A percentile compares a stretch with the other conserved stretches of the same genome.
These are phyloP conservation scores for Shiraia sp. DNA, from an alignment of 2,329 filamentous ascomycete genomes.

Conservation along the genomic window DNA sequence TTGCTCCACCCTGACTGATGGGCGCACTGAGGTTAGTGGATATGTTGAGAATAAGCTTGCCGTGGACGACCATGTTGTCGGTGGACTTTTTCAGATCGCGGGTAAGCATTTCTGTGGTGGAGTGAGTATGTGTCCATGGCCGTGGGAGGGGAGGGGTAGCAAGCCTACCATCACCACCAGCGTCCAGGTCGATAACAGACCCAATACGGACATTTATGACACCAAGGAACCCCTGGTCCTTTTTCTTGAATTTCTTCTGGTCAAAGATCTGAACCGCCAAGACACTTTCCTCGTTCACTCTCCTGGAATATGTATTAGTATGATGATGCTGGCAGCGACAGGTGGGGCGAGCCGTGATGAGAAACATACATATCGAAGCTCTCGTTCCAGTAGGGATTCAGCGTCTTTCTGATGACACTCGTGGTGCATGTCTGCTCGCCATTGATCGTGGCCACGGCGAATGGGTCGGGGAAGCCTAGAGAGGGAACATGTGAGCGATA, in stretches of 20 bases:
- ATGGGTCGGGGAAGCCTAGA: conserved; percentile 93
- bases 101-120: conserved; percentile 82
- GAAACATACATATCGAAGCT: conserved; percentile 88
- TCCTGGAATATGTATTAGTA: conserved; percentile 58
- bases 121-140: conserved; percentile 24
- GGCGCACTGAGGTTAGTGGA: conserved; percentile 84
- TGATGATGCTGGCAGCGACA: conserved; percentile 3
- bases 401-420: conserved; percentile 90
- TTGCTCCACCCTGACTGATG: conserved; percentile 57
- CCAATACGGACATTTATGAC: conserved; percentile 97
- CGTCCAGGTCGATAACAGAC: conserved; percentile 87
- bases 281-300: conserved; percentile 92
- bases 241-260: conserved; percentile 99
- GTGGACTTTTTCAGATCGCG: conserved; percentile 96
- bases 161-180: conserved; percentile 82
- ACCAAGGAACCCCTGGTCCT: conserved; percentile 97
- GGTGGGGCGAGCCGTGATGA: conserved; percentile 4
- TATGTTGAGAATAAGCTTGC: conserved; percentile 94
- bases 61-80: conserved; percentile 96
- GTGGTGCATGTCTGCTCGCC: conserved; percentile 99
- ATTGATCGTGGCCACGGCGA: conserved; percentile 94
- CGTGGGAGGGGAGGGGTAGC: conserved; percentile 1
- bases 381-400: conserved; percentile 99
- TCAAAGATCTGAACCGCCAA: conserved; percentile 98
- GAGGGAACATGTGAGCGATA: conserved; percentile 33